phyloP scores from a whole-genome alignment of 202 grass and related monocot species.

The Schoenoplectus triqueter region DNA sequence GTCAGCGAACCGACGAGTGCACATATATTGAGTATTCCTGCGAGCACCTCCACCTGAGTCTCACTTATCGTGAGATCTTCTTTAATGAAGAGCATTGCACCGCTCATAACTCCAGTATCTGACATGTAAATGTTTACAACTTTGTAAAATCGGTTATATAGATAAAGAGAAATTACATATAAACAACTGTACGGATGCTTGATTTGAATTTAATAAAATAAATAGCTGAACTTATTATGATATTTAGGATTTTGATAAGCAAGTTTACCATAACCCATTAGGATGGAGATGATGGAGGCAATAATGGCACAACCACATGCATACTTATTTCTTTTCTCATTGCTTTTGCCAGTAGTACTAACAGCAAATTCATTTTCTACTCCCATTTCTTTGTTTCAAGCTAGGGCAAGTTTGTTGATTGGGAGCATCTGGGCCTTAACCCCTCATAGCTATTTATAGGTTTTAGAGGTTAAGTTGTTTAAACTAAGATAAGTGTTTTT shows the following conservation, averaged over 20 bases:
- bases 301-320: slow-evolving; percentile 62
- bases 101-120: slow-evolving; percentile 73
- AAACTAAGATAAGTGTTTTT: slow-evolving; percentile 24
- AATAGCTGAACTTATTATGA: neutral
- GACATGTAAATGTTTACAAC: neutral
- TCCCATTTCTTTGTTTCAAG: slow-evolving; percentile 28
- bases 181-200: slow-evolving; percentile 1
- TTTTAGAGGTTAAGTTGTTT: neutral
- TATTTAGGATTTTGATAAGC: neutral
- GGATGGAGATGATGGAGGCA: slow-evolving; percentile 67
- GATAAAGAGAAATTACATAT: neutral
- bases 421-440: neutral
- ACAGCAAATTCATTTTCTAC: neutral
- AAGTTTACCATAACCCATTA: slow-evolving; percentile 70
- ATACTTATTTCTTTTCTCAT: slow-evolving; percentile 50
- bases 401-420: neutral
- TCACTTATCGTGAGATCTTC: slow-evolving; percentile 63
- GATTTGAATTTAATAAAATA: neutral
- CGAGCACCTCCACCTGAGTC: slow-evolving; percentile 54
- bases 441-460: slow-evolving; percentile 24
- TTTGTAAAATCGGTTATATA: slow-evolving; percentile 3
- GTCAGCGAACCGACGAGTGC: slow-evolving; percentile 58
- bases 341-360: slow-evolving; percentile 2
- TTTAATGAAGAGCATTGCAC: slow-evolving; percentile 68
- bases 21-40: slow-evolving; percentile 62